Evolutionary conservation across 305 asterid species (phyloP).

Genomic region (Ruellia speciosa): DNA sequence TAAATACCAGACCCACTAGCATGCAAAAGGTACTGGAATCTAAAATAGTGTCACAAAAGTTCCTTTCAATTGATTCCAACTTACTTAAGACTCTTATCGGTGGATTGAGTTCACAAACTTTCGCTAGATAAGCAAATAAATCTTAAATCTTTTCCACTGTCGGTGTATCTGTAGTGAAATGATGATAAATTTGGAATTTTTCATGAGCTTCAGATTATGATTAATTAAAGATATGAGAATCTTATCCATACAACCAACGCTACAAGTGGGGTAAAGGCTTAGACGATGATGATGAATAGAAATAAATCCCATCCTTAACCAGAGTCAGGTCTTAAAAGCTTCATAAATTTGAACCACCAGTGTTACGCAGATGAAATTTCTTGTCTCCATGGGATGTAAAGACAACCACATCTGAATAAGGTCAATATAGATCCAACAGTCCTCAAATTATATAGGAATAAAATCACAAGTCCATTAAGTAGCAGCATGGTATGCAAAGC

Average conservation of each 20-base stretch:
- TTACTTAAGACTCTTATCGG: neutral
- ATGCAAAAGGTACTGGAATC: constrained; percentile 14
- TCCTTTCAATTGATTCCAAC: neutral
- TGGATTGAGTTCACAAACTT: constrained; percentile 11
- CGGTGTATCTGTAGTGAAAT: neutral
- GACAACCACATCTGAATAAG: neutral
- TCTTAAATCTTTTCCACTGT: neutral
- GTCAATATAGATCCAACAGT: constrained; percentile 2
- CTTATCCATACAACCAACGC: neutral
- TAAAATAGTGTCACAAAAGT: constrained; percentile 3
- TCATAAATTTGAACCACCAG: constrained; percentile 8
- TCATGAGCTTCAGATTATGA: too few relatives aligned
- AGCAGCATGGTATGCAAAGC: constrained; percentile 2
- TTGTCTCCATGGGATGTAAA: neutral
- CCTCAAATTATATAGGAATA: neutral
- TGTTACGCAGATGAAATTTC: neutral
- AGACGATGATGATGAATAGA: too few relatives aligned
- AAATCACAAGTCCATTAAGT: neutral
- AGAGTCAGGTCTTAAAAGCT: neutral
- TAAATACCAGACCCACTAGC: constrained; percentile 13
- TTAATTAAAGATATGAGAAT: constrained; percentile 1
- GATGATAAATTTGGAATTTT: constrained; percentile 1
- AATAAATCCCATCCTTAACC: too few relatives aligned
- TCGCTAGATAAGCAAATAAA: neutral
- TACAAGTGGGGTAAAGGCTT: too few relatives aligned